phyloP scores from a whole-genome alignment of 176 grass and related monocot species.

The Saccharum spontaneum region DNA sequence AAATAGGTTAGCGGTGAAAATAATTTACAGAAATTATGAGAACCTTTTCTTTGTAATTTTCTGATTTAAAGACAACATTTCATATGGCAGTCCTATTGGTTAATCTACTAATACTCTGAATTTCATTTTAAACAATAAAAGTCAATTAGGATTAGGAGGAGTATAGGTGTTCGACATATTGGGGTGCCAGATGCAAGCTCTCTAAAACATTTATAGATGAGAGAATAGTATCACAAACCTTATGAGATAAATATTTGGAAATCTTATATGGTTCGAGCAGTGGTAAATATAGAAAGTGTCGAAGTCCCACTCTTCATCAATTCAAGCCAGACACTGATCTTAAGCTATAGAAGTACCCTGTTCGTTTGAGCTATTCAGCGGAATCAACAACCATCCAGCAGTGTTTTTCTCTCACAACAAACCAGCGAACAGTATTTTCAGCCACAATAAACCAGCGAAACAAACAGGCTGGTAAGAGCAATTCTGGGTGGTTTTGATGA shows the following conservation, averaged over 20 bases:
- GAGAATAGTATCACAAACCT: background rate
- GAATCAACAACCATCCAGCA: no score
- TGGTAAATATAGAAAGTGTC: background rate
- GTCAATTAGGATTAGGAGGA: background rate
- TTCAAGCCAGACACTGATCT: background rate
- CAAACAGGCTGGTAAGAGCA: no score
- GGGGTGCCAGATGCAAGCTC: background rate
- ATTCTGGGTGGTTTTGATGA: background rate
- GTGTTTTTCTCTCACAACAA: no score
- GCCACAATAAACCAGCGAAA: no score
- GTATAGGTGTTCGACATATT: background rate
- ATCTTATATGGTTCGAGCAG: background rate
- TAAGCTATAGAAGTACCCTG: no score
- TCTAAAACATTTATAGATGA: background rate
- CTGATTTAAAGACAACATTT: background rate
- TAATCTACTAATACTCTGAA: background rate
- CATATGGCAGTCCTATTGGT: background rate
- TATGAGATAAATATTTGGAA: background rate
- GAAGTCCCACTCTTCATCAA: background rate
- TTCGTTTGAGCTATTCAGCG: no score
- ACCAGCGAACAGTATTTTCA: no score
- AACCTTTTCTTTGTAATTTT: background rate
- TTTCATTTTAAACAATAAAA: background rate
- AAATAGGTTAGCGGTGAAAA: background rate
- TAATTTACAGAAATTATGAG: background rate